Evolutionary conservation across 768 basidiomycete genomes (phyloP), one percentile per base, ranked within the genome.

Genomic region (Rhizopogon roseolus): DNA sequence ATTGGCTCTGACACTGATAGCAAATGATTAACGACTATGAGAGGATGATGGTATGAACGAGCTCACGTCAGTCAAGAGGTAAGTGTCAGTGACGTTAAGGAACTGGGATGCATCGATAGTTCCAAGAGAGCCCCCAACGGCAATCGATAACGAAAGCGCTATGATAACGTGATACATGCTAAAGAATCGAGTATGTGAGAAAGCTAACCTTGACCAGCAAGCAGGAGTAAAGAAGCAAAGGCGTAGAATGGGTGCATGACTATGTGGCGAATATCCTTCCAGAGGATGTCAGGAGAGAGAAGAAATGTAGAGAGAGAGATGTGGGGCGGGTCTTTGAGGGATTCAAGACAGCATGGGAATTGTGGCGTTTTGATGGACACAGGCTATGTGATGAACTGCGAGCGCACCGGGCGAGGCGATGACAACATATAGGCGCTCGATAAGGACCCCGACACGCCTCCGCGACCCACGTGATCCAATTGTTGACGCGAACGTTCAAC

Each of bases 161-260:
- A 41, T 4, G 34, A 45, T 6, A 11, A 41, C 17, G 45, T 9
- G n/a, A 16, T 49, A 11, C 9, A 17, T 17, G 14, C 4, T 13
- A 29, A 27, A 29, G 57, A 19, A 3, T 22, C 22, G 41, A 32
- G 22, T 8, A 25, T 13, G 36, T 8, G n/a, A 52, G 14, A n/a
- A 51, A 60, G 41, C 61, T 16, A n/a, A 84, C 86, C 82, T 81
- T 76, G 82, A 59, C 81, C 75, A 65, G 80, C 81, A 71, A 85
- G 74, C 61, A 80, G 60, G 52, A 71, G 42, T 43, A 74, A 27
- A 4, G 55, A 64, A 57, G 66, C 51, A 54, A 72, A 42, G 57
- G 64, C 58, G 53, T 61, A 8, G 28, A 65, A 53, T 36, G 56
- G 56, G 57, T 55, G 63, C 70, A 70, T 70, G 64, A 54, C 54